Base-by-base conservation (phyloP, 495 filamentous ascomycete genomes). In the Achaetomiella virescens region DNA sequence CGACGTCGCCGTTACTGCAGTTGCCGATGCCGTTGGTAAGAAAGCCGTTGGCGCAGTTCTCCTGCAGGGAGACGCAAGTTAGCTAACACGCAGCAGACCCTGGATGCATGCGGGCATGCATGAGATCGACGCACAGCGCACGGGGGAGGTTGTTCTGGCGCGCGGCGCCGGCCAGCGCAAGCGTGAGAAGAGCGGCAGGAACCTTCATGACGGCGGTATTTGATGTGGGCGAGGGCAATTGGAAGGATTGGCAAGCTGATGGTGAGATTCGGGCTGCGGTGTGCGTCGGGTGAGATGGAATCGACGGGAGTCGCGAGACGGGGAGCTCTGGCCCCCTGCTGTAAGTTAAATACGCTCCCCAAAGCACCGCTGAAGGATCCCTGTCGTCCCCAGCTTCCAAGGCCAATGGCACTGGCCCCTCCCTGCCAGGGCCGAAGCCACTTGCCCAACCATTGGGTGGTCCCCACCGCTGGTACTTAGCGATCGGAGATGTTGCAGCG, bases 1-100 rank as follows among this genome's bases (percentile, higher is more conserved):
- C 61, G 57, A 82, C 65, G 54, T 90, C 79, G 45, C 27, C 27
- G 9, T 78, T 50, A 14, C 73, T 69, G 70, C 88, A 91, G 55
- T 70, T 57, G 42, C 76, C 80, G 52, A 76, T 75, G 57, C 66
- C 63, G 35, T 68, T 70, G 8, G 43, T 18, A 7, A 81, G 74
- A 42, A 80, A 76, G 20, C 66, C 53, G 48, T 70, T 68, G 11
- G 79, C 81, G 61, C 86, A 89, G 5, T 41, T 10, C 74, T 74
- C 63, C 84, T 87, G 57, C 57, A 21, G 21, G 33, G 20, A 21
- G 20, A 49, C 7, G 15, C n/a, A 44, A 17, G 57, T 47, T 37
- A 57, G 37, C 24, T 49, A 22, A 35, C 48, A 38, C 25, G 17
- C 17, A n/a, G n/a, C n/a, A n/a, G n/a, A n/a, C n/a, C n/a, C n/a